Conservation (phyloP, 2,329 filamentous ascomycete genomes). For the Claviceps capensis region DNA sequence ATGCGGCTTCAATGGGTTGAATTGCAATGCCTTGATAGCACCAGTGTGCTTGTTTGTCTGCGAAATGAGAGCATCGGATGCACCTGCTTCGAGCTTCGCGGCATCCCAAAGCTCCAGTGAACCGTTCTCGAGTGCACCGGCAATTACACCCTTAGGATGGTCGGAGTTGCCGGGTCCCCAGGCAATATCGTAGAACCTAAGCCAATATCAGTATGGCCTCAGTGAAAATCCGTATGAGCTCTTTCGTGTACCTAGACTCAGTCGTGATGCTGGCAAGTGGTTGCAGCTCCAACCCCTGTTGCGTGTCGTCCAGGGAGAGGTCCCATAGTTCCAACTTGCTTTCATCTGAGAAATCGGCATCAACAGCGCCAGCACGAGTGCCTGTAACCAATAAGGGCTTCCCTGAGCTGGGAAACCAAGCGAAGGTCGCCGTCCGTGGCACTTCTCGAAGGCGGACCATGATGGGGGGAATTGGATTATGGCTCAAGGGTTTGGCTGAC, state of each 20-base stretch:
- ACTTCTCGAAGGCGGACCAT: conserved; percentile 98
- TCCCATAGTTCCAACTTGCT: conserved; percentile 96
- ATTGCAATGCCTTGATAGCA: conserved; percentile 86
- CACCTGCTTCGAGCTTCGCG: conserved; percentile 45
- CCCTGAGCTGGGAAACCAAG: conserved; percentile 76
- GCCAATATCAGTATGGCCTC: conserved; percentile 7
- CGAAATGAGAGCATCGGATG: conserved; percentile 65
- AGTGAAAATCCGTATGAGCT: background rate
- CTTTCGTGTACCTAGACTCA: conserved; percentile 61
- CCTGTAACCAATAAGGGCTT: conserved; percentile 82
- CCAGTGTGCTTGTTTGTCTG: conserved; percentile 83
- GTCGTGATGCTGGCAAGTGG: conserved; percentile 72
- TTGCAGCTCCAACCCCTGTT: conserved; percentile 70
- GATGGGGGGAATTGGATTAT: conserved; percentile 17
- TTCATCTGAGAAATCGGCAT: conserved; percentile 95
- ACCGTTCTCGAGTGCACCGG: conserved; percentile 88
- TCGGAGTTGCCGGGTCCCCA: conserved; percentile 77
- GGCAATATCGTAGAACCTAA: conserved; percentile 90
- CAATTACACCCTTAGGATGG: conserved; percentile 76
- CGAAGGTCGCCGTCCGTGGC: conserved; percentile 89
- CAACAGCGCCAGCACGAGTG: conserved; percentile 86
- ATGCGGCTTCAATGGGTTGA: conserved; percentile 86
- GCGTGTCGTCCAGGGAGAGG: conserved; percentile 63
- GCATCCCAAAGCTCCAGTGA: conserved; percentile 91
- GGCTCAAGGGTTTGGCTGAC: conserved; percentile 9